Base-by-base conservation (phyloP, 306 rosid species). In the Begonia fuchsioides region DNA sequence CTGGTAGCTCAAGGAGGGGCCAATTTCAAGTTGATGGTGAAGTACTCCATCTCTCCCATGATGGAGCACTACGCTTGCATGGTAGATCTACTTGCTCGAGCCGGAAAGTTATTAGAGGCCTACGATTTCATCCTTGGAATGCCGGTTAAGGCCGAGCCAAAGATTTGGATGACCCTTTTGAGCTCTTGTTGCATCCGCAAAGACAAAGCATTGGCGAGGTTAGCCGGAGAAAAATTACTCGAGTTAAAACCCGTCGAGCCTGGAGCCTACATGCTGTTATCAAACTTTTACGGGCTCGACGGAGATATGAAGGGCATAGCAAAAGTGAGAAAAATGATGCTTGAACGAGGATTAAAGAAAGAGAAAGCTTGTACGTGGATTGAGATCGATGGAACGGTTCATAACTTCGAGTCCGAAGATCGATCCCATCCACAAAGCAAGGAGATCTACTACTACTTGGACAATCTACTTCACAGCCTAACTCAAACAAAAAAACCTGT, bases 31-130 rank as follows among this genome's bases (percentile, higher is more conserved):
- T 39, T 32, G 17, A 63, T 69, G 70, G 32, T 26, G 15, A 59
- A 49, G 35, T 54, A 64, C 32, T 63, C 39, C 9, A 50, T 58
- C 45, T n/a, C 39, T 5, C 62, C 72, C 44, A 45, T 38, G 57
- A 64, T 69, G 45, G 75, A 59, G 66, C 75, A 64, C 35, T 69
- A 69, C 16, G 64, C 70, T 10, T 69, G 70, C 47, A 58, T 59
- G 62, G 66, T 64, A 41, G 75, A 69, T 50, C 65, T 69, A 15
- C 51, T 69, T 39, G 70, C 63, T 0, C 32, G 63, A 32, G 56
- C 70, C 1, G 55, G 56, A 41, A 49, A 6, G 32, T 47, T 69
- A 9, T n/a, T 8, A 4, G 67, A 64, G 26, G 75, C 75, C 3
- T 55, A 32, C 7, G 19, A 47, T 17, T 58, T 69, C 53, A 50